Percentiles rank a stretch among this genome's conserved stretches.
phyloP scores from a whole-genome alignment of 73 alveolate species.

The Tetrahymena thermophila region DNA sequence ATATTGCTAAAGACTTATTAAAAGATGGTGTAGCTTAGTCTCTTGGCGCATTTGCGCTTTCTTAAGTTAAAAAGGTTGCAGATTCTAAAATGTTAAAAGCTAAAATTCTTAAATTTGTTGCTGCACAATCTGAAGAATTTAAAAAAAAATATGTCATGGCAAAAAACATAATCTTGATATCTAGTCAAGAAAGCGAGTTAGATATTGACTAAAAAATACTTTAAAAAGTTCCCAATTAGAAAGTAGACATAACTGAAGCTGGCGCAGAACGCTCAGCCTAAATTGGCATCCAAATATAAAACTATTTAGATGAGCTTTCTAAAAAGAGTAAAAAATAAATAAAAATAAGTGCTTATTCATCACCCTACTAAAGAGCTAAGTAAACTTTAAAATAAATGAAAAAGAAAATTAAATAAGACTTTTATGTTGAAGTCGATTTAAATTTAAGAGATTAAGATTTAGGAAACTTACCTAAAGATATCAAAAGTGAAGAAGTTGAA shows the following conservation, averaged over 20 bases:
- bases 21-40: not conserved
- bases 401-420: not conserved
- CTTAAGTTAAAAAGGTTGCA: not conserved
- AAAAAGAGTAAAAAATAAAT: not conserved
- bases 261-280: not conserved
- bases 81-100: not conserved
- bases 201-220: not conserved
- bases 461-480: not conserved
- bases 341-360: not conserved
- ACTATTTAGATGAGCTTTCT: not conserved
- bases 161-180: not conserved
- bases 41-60: not conserved
- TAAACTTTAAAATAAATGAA: not conserved
- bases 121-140: not conserved
- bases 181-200: not conserved
- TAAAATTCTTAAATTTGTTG: not conserved
- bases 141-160: not conserved
- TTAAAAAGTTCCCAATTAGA: not conserved
- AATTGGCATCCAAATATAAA: not conserved
- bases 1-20: not conserved
- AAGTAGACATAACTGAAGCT: not conserved
- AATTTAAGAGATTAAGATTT: not conserved
- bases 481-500: not conserved
- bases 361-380: not conserved
- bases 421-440: not conserved